Base-by-base conservation (phyloP, 805 yeast genomes). In the Starmerella geochares region DNA sequence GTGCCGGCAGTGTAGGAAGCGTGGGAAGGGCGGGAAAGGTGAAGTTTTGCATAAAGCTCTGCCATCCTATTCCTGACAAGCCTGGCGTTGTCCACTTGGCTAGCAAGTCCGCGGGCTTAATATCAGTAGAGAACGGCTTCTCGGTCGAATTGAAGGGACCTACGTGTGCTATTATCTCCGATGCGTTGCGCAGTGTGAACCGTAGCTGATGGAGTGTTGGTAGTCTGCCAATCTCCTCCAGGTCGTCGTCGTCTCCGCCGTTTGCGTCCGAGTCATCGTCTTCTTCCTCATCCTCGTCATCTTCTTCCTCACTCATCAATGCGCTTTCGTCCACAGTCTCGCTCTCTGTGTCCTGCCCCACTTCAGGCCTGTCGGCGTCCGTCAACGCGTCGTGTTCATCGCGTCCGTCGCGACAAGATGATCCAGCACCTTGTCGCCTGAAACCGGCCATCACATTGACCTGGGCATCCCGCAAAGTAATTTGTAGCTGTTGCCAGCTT, bases 161-260 rank as follows among this genome's bases (percentile, higher is more conserved):
- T 25, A 32, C 36, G 25, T 37, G 31, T 35, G 36, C 16, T 29
- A 49, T 23, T 20, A 46, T 32, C 25, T 50, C 50, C 11, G 59
- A 46, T 10, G 60, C 59, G 35, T 45, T 52, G 5, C 52, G 47
- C 16, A 56, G 33, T 16, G 59, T 46, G 29, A 47, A 43, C 29
- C 52, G 60, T 9, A 57, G 52, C 39, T 54, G 55, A n/a, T 49
- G 35, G 13, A 57, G 28, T 6, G 51, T 46, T 11, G 60, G 60
- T 11, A 57, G 40, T 2, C 56, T 49, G 20, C 59, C 59, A 8
- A 57, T 48, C 11, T 36, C 50, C 24, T 57, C 60, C 40, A 46
- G 21, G 10, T 56, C 59, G 19, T 28, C 49, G 4, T 51, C 57
- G 4, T 47, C 52, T 11, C 11, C 35, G 13, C 46, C 51, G 25